phyloP scores from a whole-genome alignment of 768 basidiomycete genomes.

The Royoungia palumana region DNA sequence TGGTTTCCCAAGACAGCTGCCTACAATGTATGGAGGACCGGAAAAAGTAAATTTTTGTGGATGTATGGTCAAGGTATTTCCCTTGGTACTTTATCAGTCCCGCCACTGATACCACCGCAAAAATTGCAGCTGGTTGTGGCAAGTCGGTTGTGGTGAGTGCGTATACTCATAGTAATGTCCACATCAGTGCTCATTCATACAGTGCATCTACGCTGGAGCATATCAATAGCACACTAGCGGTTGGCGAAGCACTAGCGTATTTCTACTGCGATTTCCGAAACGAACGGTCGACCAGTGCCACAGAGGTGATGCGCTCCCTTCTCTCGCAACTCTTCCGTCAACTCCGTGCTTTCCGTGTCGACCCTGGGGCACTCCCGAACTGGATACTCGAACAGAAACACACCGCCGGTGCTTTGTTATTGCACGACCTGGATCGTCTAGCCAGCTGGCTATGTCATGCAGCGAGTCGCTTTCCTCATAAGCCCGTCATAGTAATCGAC shows the following conservation, averaged over 20 bases:
- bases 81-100: not conserved
- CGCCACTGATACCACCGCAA: not conserved
- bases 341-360: not conserved
- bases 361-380: not conserved
- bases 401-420: not conserved
- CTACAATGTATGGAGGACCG: not conserved
- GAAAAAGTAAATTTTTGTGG: constrained; percentile 1
- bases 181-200: not conserved
- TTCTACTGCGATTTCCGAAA: constrained; percentile 7
- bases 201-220: constrained; percentile 6
- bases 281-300: not conserved
- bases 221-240: not conserved
- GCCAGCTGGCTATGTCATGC: not conserved
- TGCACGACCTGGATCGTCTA: not conserved
- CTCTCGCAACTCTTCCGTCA: not conserved
- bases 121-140: not conserved
- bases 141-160: not conserved
- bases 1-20: not conserved
- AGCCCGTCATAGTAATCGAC: constrained; percentile 10
- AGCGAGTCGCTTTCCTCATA: not conserved
- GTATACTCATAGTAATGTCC: not conserved
- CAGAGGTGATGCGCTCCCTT: constrained; percentile 2
- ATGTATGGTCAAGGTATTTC: not conserved
- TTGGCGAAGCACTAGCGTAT: not conserved
- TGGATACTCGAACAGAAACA: not conserved